Evolutionary conservation across 169 alveolate species (phyloP).

Genomic region (Plasmodium cynomolgi): DNA sequence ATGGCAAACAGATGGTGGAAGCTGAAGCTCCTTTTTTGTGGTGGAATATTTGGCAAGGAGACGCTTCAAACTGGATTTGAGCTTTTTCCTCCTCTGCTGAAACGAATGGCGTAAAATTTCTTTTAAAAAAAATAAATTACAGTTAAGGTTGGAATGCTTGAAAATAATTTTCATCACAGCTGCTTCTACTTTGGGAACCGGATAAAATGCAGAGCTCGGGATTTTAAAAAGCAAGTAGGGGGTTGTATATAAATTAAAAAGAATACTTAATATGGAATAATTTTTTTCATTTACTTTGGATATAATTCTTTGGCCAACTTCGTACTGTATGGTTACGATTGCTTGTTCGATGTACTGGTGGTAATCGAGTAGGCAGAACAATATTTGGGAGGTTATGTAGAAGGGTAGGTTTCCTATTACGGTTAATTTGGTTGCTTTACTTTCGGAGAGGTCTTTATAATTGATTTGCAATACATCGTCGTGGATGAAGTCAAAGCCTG

Average conservation of each 20-base stretch:
- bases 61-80: conserved; percentile 79
- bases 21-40: conserved; percentile 48
- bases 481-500: conserved; percentile 86
- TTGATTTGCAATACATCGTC: conserved; percentile 89
- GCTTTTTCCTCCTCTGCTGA: conserved; percentile 80
- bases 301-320: conserved; percentile 85
- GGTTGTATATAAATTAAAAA: conserved; percentile 77
- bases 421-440: conserved; percentile 78
- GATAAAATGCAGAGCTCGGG: conserved; percentile 86
- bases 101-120: conserved; percentile 77
- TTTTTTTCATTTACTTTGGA: conserved; percentile 78
- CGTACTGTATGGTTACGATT: conserved; percentile 87
- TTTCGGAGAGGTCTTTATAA: conserved; percentile 80
- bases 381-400: conserved; percentile 88
- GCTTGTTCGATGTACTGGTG: conserved; percentile 84
- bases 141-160: conserved; percentile 14
- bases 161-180: conserved; percentile 82
- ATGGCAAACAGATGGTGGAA: conserved; percentile 76
- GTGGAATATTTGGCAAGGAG: conserved; percentile 66
- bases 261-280: conserved; percentile 84
- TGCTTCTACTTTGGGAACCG: conserved; percentile 86
- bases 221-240: conserved; percentile 82
- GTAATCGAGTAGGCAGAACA: conserved; percentile 87
- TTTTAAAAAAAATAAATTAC: conserved; percentile 79
- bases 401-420: conserved; percentile 88